Evolutionary conservation across 1,284 basidiomycete species (phyloP).

Genomic region (Rhizopogon hawkerae): DNA sequence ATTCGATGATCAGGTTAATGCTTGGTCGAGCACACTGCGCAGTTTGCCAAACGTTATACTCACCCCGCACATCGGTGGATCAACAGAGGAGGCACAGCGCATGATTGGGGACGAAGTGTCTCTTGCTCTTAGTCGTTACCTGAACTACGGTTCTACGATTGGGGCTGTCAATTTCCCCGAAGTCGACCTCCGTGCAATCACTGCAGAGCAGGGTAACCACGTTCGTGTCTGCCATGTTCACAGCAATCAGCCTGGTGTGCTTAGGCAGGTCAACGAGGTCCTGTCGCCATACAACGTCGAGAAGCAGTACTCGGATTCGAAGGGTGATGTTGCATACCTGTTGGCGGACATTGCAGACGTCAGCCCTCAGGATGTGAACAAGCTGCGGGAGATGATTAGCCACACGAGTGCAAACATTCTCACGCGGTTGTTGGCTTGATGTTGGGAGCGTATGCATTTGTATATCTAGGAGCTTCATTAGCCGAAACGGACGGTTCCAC

Average conservation of each 20-base stretch:
- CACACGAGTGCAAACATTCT: slow-evolving; percentile 81
- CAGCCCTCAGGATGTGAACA: slow-evolving; percentile 73
- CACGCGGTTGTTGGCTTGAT: slow-evolving; percentile 72
- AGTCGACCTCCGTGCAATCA: slow-evolving; percentile 90
- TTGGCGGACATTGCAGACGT: slow-evolving; percentile 96
- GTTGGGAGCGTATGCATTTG: neutral
- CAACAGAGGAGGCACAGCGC: slow-evolving; percentile 96
- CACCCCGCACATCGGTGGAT: slow-evolving; percentile 98
- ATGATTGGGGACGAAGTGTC: slow-evolving; percentile 98
- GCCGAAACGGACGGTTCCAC: slow-evolving; percentile 6
- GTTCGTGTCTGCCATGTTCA: slow-evolving; percentile 96
- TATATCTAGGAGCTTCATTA: neutral
- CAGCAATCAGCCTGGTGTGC: slow-evolving; percentile 95
- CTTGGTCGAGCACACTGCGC: slow-evolving; percentile 72
- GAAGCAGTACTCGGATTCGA: slow-evolving; percentile 97
- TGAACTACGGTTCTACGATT: slow-evolving; percentile 85
- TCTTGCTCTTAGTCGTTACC: slow-evolving; percentile 78
- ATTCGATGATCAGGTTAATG: slow-evolving; percentile 80
- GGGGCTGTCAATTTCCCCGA: slow-evolving; percentile 99
- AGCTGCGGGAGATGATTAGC: slow-evolving; percentile 77
- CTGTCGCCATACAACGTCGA: slow-evolving; percentile 96
- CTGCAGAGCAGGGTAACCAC: slow-evolving; percentile 71
- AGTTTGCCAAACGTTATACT: slow-evolving; percentile 83
- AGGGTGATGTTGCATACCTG: slow-evolving; percentile 90
- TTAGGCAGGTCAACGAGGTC: slow-evolving; percentile 90